Percentiles rank a stretch among this genome's conserved stretches.
phyloP scores from a whole-genome alignment of 305 asterid species.

The Ajuga reptans region DNA sequence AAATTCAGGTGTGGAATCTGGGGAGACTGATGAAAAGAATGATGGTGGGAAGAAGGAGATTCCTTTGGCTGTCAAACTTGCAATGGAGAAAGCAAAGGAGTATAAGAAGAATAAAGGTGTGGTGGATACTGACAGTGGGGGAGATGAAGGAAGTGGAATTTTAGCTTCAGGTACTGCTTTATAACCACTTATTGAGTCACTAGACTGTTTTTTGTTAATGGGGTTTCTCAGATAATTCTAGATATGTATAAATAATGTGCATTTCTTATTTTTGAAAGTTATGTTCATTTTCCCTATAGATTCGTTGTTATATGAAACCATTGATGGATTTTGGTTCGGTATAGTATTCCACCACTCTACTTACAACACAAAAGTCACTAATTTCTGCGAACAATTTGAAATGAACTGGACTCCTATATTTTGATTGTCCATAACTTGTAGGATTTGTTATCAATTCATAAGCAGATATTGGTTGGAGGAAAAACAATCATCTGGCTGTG shows the following conservation, averaged over 20 bases:
- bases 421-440: not conserved
- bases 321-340: not conserved
- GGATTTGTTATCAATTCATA: not conserved
- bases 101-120: slow-evolving; percentile 31
- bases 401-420: not conserved
- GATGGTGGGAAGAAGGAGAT: slow-evolving; percentile 28
- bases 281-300: not conserved
- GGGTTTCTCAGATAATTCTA: not conserved
- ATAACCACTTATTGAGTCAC: not conserved
- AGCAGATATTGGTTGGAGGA: not conserved
- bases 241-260: not conserved
- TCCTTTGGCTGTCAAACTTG: slow-evolving; percentile 34
- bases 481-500: not conserved
- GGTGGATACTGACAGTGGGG: slow-evolving; percentile 15
- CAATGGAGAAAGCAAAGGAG: slow-evolving; percentile 42
- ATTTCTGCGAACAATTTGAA: too few relatives aligned
- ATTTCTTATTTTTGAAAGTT: not conserved
- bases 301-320: not conserved
- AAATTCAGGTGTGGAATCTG: slow-evolving; percentile 20
- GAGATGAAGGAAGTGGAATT: slow-evolving; percentile 12
- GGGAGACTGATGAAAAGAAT: not conserved
- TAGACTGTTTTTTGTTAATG: not conserved
- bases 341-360: not conserved
- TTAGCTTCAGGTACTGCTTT: slow-evolving; percentile 37
- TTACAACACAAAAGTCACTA: not conserved